These are phyloP conservation scores for Cercospora sp. DNA, from an alignment of 2,329 filamentous ascomycete species.

Conservation along the genomic window DNA sequence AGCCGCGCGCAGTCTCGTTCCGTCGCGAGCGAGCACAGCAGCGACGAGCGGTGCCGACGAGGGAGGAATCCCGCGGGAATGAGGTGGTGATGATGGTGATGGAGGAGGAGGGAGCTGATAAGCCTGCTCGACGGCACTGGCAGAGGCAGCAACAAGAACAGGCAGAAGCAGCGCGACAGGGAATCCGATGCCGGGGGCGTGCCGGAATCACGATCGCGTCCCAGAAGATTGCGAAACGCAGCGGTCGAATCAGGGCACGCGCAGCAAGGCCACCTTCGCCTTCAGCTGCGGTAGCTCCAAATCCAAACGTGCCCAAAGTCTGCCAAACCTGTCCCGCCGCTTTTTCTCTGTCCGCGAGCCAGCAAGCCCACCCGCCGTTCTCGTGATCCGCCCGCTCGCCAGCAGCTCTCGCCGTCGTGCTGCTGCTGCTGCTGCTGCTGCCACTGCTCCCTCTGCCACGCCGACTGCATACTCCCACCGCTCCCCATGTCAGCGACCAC, in stretches of 20 bases:
- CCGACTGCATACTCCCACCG: not conserved
- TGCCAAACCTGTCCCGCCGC: not conserved
- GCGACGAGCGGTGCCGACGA: not conserved
- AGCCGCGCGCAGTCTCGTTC: not conserved
- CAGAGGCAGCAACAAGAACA: not conserved
- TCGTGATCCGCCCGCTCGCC: not conserved
- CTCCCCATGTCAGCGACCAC: not conserved
- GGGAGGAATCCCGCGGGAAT: not conserved
- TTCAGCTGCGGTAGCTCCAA: not conserved
- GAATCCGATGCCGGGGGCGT: not conserved
- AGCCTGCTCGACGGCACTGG: not conserved
- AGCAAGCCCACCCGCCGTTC: not conserved
- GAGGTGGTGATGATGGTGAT: not conserved
- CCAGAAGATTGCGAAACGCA: slow-evolving; percentile 1
- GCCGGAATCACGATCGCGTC: not conserved
- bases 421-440: not conserved
- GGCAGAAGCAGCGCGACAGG: not conserved
- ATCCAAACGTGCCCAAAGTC: not conserved
- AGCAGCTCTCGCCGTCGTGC: not conserved
- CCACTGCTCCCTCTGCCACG: not conserved
- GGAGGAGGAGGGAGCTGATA: not conserved
- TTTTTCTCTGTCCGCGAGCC: not conserved
- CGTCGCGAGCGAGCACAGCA: not conserved
- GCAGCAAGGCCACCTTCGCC: not conserved
- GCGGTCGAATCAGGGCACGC: not conserved